Base-by-base conservation (phyloP, 1,284 basidiomycete species). In the Wallemia mellicola region DNA sequence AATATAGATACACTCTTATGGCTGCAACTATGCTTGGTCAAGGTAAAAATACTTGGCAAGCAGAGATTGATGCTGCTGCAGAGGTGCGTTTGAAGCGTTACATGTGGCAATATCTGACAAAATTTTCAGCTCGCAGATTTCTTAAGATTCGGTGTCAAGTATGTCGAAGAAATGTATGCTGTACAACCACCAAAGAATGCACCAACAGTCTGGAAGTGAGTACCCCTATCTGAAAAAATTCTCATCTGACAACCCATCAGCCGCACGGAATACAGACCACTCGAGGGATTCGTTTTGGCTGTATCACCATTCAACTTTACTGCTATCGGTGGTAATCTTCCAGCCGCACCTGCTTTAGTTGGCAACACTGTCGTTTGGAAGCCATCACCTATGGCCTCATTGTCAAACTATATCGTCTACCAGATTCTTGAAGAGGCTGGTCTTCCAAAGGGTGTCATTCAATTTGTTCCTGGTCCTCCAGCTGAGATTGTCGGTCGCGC, bases 251-350 rank as follows among this genome's bases (percentile, higher is more conserved):
- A n/a, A 57, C 22, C 22, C 59, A 17, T 15, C 65, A 89, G 86
- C 74, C 88, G 92, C 59, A 79, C 83, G 58, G 94, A 98, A 72
- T 98, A 89, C 72, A 85, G 94, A 63, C 79, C 92, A 2, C 77
- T 99, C 24, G 92, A 98, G 72, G 94, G 92, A 27, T 98, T 98
- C 72, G 86, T 96, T 28, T 78, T 98, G 59, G 92, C 94, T 17
- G 84, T 98, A 54, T 91, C 92, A 2, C 92, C 92, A 0, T 98
- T 98, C 76, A 98, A 98, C 76, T 98, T 95, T 68, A 94, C 91
- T 58, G 89, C 89, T 27, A 95, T 95, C 63, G 89, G 86, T 60
- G 91, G 86, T 25, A 95, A 95, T 71, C 81, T 95, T 48, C 79
- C 79, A 17, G 33, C 27, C 78, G 88, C 80, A 17, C 92, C 92